phyloP scores from a whole-genome alignment of 176 grass and related monocot species.

The Pontederia crassipes region DNA sequence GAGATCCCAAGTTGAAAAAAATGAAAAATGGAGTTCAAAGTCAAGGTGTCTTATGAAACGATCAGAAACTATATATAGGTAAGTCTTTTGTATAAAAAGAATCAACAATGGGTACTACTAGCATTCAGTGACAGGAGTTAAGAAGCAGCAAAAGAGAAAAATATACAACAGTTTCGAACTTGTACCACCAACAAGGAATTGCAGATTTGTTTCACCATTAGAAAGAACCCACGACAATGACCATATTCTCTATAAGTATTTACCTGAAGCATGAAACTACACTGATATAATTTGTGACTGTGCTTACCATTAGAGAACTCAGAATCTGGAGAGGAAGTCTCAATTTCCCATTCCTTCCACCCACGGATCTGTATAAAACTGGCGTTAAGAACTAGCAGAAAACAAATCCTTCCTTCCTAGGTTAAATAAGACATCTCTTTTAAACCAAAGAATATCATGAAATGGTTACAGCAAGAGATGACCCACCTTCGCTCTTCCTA shows the following conservation, averaged over 20 bases:
- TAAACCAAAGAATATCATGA: neutral
- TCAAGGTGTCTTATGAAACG: too few species aligned
- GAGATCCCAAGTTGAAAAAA: too few species aligned
- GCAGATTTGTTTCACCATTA: too few species aligned
- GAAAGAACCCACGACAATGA: too few species aligned
- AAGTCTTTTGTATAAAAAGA: too few species aligned
- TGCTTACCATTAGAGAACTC: slow-evolving; percentile 65
- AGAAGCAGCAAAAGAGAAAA: too few species aligned
- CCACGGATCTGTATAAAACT: slow-evolving; percentile 41
- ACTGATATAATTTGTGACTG: slow-evolving; percentile 1
- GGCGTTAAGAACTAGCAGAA: neutral
- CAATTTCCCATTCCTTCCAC: slow-evolving; percentile 94
- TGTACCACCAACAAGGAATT: too few species aligned
- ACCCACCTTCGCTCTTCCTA: slow-evolving; percentile 78
- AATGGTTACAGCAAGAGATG: neutral
- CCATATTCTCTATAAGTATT: neutral
- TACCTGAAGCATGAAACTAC: slow-evolving; percentile 3
- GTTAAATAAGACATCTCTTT: neutral
- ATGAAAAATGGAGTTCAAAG: too few species aligned
- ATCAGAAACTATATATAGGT: too few species aligned
- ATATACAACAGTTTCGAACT: too few species aligned
- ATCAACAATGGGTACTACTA: too few species aligned
- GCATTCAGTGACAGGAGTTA: too few species aligned
- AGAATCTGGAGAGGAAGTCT: slow-evolving; percentile 37
- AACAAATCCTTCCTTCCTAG: neutral